These are phyloP conservation scores for Usnea hakonensis DNA, from an alignment of 495 filamentous ascomycete species.

Conservation along the genomic window DNA sequence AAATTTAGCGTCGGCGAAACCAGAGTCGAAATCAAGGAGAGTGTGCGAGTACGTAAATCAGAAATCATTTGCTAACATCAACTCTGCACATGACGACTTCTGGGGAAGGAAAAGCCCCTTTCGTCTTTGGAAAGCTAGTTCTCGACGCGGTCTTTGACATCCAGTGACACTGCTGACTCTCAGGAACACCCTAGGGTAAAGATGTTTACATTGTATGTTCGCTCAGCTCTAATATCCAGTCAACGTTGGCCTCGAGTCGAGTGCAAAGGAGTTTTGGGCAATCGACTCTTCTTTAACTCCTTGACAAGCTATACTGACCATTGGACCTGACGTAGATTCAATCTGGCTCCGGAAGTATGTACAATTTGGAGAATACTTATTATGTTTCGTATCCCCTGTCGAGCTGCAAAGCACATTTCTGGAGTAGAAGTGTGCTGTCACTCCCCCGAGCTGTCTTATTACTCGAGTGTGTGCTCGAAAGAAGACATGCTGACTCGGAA, in stretches of 20 bases:
- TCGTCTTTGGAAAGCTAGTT: neutral
- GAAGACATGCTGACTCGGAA: neutral
- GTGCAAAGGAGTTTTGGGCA: neutral
- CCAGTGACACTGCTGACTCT: neutral
- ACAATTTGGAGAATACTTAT: neutral
- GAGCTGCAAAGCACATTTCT: slow-evolving; percentile 21
- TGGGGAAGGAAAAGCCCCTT: neutral
- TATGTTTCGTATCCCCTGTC: neutral
- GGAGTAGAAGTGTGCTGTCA: slow-evolving; percentile 21
- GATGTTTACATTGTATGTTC: neutral
- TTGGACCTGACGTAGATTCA: neutral
- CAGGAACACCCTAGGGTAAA: neutral
- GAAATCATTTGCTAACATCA: slow-evolving; percentile 82
- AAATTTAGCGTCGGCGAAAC: slow-evolving; percentile 96
- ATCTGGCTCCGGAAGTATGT: neutral
- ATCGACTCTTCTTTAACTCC: neutral
- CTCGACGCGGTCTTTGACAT: neutral
- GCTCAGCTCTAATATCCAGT: too few relatives aligned
- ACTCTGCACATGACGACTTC: slow-evolving; percentile 33
- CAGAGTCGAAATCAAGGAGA: slow-evolving; percentile 89
- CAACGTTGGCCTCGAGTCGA: neutral
- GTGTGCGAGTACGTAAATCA: slow-evolving; percentile 54
- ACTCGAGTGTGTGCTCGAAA: neutral
- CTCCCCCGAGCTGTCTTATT: neutral
- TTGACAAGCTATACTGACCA: neutral